Base-by-base conservation (phyloP, 2,329 filamentous ascomycete species). In the Ciborinia camelliae region DNA sequence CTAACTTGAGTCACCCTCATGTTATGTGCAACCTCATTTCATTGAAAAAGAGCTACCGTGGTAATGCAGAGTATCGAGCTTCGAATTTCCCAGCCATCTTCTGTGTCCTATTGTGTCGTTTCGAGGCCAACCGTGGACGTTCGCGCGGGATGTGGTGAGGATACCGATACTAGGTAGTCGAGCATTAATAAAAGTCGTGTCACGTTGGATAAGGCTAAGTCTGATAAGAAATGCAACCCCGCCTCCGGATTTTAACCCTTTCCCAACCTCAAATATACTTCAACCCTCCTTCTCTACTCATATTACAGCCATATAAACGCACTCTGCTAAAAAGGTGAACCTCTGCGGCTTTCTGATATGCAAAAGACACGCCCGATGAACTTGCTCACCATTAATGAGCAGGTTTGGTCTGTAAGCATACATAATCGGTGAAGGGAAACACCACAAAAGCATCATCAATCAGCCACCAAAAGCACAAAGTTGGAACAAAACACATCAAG, bases 181-280 rank as follows among this genome's bases (percentile, higher is more conserved):
- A 32, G 6, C 6, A n/a, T 18, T 45, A 15, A n/a, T 18, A 32
- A 15, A 32, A n/a, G 20, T 57, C 20, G 26, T 32, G 26, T 45
- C 20, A 52, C 48, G 48, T 20, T 32, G 4, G 20, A 48, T 20
- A 43, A 41, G 37, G 23, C 15, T 51, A 57, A 18, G 18, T 43
- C 18, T 32, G 39, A 57, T 45, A 45, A 43, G 37, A 57, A 43
- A 32, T 45, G 18, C 12, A 45, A 9, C 8, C 54, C 54, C 54
- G 9, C n/a, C 28, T 23, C 20, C 28, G 8, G 18, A 7, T n/a
- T 20, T 58, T 58, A 10, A 35, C 35, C 41, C 14, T 47, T 58
- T 47, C 43, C 55, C 28, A 58, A 28, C 41, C 55, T 58, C 41
- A 58, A 58, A 47, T 45, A 47, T 47, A 32, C 54, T 47, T 53